Evolutionary conservation across 371 early-diverging fungal species (phyloP).

Genomic region (Rhizopus delemar): DNA sequence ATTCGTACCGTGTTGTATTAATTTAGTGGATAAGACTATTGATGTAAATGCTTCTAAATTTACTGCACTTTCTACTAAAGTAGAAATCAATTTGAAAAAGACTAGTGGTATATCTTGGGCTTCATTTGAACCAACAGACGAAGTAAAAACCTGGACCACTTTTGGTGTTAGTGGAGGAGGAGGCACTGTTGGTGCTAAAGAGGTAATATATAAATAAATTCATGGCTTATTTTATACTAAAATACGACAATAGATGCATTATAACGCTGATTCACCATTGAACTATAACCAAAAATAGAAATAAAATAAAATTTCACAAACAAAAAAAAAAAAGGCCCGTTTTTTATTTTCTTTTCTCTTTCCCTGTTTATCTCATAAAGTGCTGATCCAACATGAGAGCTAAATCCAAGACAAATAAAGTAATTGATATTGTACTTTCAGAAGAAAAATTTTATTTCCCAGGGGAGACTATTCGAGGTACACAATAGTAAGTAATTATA

Average conservation of each 20-base stretch:
- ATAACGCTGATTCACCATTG: slow-evolving; percentile 36
- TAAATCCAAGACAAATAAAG: slow-evolving; percentile 20
- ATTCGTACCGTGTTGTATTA: no score
- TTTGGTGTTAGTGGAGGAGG: slow-evolving; percentile 78
- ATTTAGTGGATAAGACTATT: slow-evolving; percentile 52
- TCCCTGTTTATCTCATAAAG: neutral
- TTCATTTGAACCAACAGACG: slow-evolving; percentile 69
- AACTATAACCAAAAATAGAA: slow-evolving; percentile 14
- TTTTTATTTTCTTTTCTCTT: slow-evolving; percentile 3
- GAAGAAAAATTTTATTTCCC: slow-evolving; percentile 40
- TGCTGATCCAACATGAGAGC: slow-evolving; percentile 1
- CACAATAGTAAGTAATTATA: no score
- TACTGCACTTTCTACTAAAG: slow-evolving; percentile 81
- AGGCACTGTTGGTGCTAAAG: slow-evolving; percentile 60
- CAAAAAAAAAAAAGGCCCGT: slow-evolving; percentile 1
- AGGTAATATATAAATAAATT: slow-evolving; percentile 33
- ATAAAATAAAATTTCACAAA: slow-evolving; percentile 9
- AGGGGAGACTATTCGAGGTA: slow-evolving; percentile 38
- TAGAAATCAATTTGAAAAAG: slow-evolving; percentile 85
- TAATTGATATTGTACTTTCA: slow-evolving; percentile 24
- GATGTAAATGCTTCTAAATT: slow-evolving; percentile 67
- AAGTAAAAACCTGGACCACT: slow-evolving; percentile 77
- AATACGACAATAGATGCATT: slow-evolving; percentile 23
- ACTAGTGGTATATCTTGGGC: slow-evolving; percentile 87
- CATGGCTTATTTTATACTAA: slow-evolving; percentile 2